These are phyloP conservation scores for Alternaria sp. DNA, from an alignment of 2,329 filamentous ascomycete genomes.

Conservation along the genomic window DNA sequence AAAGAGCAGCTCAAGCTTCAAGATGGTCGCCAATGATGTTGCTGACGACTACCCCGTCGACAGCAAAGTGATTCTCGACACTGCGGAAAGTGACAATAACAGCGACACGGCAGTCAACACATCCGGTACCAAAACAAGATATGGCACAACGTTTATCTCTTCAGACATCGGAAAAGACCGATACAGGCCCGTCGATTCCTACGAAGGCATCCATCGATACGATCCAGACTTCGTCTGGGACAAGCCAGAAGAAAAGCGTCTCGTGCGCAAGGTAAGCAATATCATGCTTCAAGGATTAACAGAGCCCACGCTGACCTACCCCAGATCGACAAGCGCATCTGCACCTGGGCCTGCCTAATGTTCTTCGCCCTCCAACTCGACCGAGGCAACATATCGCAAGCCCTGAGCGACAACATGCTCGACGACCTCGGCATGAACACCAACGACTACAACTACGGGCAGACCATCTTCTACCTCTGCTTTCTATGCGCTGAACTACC, in stretches of 20 bases:
- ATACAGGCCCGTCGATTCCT: slow-evolving; percentile 61
- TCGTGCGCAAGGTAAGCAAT: slow-evolving; percentile 60
- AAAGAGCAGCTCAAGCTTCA: slow-evolving; percentile 9
- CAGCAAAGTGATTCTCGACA: slow-evolving; percentile 28
- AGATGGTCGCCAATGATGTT: slow-evolving; percentile 1
- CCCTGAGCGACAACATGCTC: slow-evolving; percentile 46
- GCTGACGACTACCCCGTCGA: slow-evolving; percentile 12
- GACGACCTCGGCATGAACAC: slow-evolving; percentile 42
- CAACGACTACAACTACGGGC: slow-evolving; percentile 49
- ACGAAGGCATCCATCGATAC: slow-evolving; percentile 66
- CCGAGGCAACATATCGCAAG: slow-evolving; percentile 53
- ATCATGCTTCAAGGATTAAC: background rate
- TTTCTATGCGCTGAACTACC: slow-evolving; percentile 68
- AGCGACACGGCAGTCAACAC: slow-evolving; percentile 24
- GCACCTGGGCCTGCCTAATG: slow-evolving; percentile 60
- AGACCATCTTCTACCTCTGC: slow-evolving; percentile 74
- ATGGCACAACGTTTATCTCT: slow-evolving; percentile 45
- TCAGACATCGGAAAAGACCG: slow-evolving; percentile 43
- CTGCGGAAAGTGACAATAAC: slow-evolving; percentile 24
- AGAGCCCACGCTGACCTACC: background rate
- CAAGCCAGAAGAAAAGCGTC: slow-evolving; percentile 61
- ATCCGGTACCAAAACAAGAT: slow-evolving; percentile 10
- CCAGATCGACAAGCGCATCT: slow-evolving; percentile 60
- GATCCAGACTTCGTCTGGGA: slow-evolving; percentile 65
- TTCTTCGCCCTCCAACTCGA: slow-evolving; percentile 63